Conservation (phyloP, 192 early-diverging fungal genomes). For the Coemansia sp. region DNA sequence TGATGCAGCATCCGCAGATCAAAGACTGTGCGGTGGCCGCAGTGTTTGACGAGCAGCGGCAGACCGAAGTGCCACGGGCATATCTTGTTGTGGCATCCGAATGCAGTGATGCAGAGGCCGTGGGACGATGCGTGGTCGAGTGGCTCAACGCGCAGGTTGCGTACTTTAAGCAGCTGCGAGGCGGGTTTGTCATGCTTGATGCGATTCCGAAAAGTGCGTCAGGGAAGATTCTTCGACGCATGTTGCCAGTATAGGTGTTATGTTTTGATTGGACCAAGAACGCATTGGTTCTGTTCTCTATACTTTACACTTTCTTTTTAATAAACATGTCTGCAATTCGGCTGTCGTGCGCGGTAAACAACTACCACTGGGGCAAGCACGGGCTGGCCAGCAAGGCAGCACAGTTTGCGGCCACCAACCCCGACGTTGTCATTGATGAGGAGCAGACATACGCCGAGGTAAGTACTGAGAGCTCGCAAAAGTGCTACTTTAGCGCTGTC, state of each 20-base stretch:
- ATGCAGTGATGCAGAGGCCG: conserved; percentile 26
- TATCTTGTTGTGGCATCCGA: not conserved
- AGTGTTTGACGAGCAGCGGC: conserved; percentile 56
- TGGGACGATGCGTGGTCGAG: not conserved
- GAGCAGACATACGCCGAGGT: conserved; percentile 82
- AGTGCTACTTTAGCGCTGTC: too few relatives aligned
- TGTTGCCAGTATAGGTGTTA: not conserved
- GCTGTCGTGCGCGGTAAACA: conserved; percentile 74
- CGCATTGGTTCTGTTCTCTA: too few relatives aligned
- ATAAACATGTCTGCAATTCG: conserved; percentile 45
- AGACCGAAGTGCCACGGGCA: conserved; percentile 54
- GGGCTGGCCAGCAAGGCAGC: conserved; percentile 81
- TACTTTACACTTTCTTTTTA: too few relatives aligned
- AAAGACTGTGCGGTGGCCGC: conserved; percentile 69
- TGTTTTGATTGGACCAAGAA: too few relatives aligned
- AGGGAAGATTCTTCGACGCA: conserved; percentile 42
- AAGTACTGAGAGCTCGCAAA: conserved; percentile 37
- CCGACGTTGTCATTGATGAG: conserved; percentile 59
- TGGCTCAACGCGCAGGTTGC: conserved; percentile 33
- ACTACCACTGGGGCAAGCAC: conserved; percentile 96
- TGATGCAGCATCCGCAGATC: conserved; percentile 67
- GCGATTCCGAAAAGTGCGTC: conserved; percentile 34
- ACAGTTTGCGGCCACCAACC: conserved; percentile 68
- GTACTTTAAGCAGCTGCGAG: conserved; percentile 38
- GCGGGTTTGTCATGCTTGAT: conserved; percentile 30